These are phyloP conservation scores for Chaetomium fimeti DNA, from an alignment of 495 filamentous ascomycete genomes.

Conservation along the genomic window DNA sequence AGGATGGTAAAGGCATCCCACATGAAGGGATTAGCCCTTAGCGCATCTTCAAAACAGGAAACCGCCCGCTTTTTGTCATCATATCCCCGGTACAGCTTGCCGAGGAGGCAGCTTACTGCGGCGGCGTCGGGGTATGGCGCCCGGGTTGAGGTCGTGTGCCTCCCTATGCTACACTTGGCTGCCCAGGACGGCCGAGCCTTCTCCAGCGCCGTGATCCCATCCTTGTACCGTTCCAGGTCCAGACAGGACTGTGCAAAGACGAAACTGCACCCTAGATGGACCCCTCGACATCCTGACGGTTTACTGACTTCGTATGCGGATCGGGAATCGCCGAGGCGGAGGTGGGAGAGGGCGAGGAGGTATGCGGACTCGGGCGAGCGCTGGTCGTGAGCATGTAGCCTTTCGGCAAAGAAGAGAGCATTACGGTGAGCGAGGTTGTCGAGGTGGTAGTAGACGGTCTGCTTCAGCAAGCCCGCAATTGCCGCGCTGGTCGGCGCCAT, in stretches of 20 bases:
- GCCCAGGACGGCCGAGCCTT: constrained; percentile 68
- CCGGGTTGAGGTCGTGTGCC: constrained; percentile 68
- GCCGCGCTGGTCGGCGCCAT: constrained; percentile 71
- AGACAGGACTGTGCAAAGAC: constrained; percentile 88
- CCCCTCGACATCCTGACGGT: constrained; percentile 58
- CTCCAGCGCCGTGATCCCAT: constrained; percentile 79
- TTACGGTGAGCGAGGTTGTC: constrained; percentile 86
- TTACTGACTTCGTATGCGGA: constrained; percentile 68
- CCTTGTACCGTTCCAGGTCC: constrained; percentile 69
- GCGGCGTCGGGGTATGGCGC: constrained; percentile 77
- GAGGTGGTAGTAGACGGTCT: constrained; percentile 87
- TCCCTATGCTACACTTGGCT: constrained; percentile 68
- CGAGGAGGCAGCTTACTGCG: constrained; percentile 73
- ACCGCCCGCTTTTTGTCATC: constrained; percentile 78
- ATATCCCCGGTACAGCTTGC: constrained; percentile 80
- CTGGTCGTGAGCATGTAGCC: constrained; percentile 78
- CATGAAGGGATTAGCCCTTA: constrained; percentile 92
- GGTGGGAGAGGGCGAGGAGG: constrained; percentile 78
- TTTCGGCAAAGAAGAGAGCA: constrained; percentile 86
- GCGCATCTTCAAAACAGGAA: constrained; percentile 77
- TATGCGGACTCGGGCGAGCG: constrained; percentile 75
- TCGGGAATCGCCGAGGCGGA: constrained; percentile 70
- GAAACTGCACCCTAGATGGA: constrained; percentile 84
- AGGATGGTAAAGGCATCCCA: constrained; percentile 95
- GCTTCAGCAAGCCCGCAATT: constrained; percentile 72